A percentile compares a stretch with the other conserved stretches of the same genome.
Conservation (phyloP, 1,139 yeast genomes). For the Zygoascus hellenicus region DNA sequence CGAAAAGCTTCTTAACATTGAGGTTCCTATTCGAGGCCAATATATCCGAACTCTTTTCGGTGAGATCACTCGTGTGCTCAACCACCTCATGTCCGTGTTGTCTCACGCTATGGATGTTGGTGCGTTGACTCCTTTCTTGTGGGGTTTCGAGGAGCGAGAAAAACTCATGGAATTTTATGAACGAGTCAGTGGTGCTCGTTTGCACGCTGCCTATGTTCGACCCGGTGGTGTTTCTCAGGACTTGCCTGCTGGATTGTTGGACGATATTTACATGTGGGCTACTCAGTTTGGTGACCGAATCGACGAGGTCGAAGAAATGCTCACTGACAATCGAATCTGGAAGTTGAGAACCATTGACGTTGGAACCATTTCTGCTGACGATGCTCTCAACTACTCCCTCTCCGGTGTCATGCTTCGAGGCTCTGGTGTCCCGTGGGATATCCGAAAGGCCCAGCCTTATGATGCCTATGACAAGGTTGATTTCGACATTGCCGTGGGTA, state of each 20-base stretch:
- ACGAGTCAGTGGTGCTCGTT: slow-evolving; percentile 85
- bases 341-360: slow-evolving; percentile 78
- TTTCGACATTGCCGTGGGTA: slow-evolving; percentile 81
- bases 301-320: slow-evolving; percentile 85
- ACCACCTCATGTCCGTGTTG: slow-evolving; percentile 81
- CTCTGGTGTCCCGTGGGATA: slow-evolving; percentile 81
- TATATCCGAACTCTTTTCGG: slow-evolving; percentile 84
- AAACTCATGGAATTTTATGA: slow-evolving; percentile 91
- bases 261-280: slow-evolving; percentile 94
- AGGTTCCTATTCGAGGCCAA: slow-evolving; percentile 78
- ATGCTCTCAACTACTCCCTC: slow-evolving; percentile 74
- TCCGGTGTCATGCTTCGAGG: slow-evolving; percentile 91
- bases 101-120: slow-evolving; percentile 96
- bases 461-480: slow-evolving; percentile 86
- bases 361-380: slow-evolving; percentile 79
- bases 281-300: slow-evolving; percentile 91
- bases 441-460: slow-evolving; percentile 83
- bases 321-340: slow-evolving; percentile 91
- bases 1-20: slow-evolving; percentile 78
- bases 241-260: slow-evolving; percentile 77
- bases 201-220: slow-evolving; percentile 82
- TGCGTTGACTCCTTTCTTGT: slow-evolving; percentile 85
- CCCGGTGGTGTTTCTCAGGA: slow-evolving; percentile 94
- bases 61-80: slow-evolving; percentile 77
- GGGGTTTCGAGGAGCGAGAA: slow-evolving; percentile 95